Conservation (phyloP, 2,329 filamentous ascomycete species). For the Trichoderma pleuroti region DNA sequence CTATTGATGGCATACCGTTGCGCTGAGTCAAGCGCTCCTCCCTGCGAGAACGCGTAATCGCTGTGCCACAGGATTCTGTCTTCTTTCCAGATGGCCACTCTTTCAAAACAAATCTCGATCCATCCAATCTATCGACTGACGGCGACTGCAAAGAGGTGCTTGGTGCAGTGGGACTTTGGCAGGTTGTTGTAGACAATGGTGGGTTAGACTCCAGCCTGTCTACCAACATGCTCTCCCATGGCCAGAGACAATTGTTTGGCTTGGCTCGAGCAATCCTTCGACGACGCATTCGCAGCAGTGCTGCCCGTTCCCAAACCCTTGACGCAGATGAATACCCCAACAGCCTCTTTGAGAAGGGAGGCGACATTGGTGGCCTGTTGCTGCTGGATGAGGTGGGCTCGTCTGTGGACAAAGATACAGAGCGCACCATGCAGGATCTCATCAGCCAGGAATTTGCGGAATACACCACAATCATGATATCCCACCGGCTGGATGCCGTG, state of each 20-base stretch:
- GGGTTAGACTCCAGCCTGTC: constrained; percentile 39
- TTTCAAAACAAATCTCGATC: constrained; percentile 44
- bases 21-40: constrained; percentile 37
- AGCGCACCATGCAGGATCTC: constrained; percentile 26
- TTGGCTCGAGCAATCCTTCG: constrained; percentile 57
- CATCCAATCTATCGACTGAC: constrained; percentile 30
- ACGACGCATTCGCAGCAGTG: background rate
- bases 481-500: constrained; percentile 30
- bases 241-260: constrained; percentile 63
- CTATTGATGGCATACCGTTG: constrained; percentile 43
- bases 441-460: constrained; percentile 25
- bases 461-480: constrained; percentile 30
- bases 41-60: constrained; percentile 47
- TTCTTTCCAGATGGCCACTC: constrained; percentile 46
- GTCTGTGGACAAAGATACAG: constrained; percentile 30
- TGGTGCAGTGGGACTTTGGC: constrained; percentile 33
- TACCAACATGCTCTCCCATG: constrained; percentile 50
- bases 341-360: background rate
- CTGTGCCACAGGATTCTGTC: constrained; percentile 52
- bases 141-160: constrained; percentile 37
- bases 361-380: constrained; percentile 18
- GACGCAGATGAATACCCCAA: background rate
- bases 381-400: constrained; percentile 34
- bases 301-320: background rate
- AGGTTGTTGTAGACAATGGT: constrained; percentile 32